Evolutionary conservation across 345 rosid species (phyloP).

Genomic region (Passiflora organensis): DNA sequence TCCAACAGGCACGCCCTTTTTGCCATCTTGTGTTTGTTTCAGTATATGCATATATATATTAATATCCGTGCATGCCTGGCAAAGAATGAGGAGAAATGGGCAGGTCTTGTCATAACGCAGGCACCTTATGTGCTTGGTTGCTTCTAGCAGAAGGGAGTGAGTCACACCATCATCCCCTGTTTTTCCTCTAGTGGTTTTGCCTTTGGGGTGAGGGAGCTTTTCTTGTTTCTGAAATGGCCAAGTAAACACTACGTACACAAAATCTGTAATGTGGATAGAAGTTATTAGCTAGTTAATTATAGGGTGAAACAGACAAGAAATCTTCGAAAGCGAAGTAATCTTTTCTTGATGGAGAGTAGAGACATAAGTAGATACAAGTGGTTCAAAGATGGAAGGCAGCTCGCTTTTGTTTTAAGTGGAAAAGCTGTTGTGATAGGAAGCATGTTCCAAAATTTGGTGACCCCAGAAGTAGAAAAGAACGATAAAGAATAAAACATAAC

Average conservation of each 20-base stretch:
- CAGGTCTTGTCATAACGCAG: slow-evolving; percentile 14
- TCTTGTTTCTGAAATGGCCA: too few relatives aligned
- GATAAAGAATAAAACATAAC: slow-evolving; percentile 35
- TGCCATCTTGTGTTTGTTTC: slow-evolving; percentile 10
- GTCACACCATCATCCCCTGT: neutral
- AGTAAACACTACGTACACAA: too few relatives aligned
- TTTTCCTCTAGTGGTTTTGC: slow-evolving; percentile 17
- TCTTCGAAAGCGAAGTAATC: too few relatives aligned
- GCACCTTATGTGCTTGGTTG: slow-evolving; percentile 20
- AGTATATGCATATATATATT: neutral
- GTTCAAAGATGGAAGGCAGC: neutral
- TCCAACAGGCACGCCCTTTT: slow-evolving; percentile 21
- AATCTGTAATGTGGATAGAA: too few relatives aligned
- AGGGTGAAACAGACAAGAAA: too few relatives aligned
- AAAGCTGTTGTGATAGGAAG: slow-evolving; percentile 6
- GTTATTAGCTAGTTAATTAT: too few relatives aligned
- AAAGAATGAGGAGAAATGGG: slow-evolving; percentile 12
- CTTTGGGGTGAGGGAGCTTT: too few relatives aligned
- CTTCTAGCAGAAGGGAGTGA: slow-evolving; percentile 10
- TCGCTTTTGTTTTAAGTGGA: slow-evolving; percentile 14
- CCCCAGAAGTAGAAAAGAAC: slow-evolving; percentile 23
- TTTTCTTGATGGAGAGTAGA: too few relatives aligned
- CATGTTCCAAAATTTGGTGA: neutral
- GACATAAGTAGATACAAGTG: neutral
- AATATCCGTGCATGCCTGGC: slow-evolving; percentile 5